Evolutionary conservation across 352 stramenopile species (phyloP).

Genomic region (Discostella stelligera): DNA sequence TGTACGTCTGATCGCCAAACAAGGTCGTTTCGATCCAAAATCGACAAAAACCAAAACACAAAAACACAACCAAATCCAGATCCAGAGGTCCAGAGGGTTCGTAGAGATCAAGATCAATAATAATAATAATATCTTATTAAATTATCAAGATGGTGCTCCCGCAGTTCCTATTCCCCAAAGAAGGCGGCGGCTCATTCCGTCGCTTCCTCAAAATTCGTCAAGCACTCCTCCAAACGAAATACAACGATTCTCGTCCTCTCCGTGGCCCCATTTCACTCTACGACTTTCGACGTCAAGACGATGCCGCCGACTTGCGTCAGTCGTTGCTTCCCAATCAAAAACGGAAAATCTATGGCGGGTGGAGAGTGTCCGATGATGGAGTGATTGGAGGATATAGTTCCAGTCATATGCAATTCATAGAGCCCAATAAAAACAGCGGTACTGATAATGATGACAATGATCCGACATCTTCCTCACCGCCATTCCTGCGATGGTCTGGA

Average conservation of each 20-base stretch:
- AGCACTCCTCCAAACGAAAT: slow-evolving; percentile 26
- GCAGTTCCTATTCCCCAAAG: slow-evolving; percentile 33
- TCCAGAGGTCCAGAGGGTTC: no score
- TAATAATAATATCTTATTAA: no score
- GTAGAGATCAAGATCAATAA: no score
- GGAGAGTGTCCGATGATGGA: slow-evolving; percentile 74
- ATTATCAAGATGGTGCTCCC: slow-evolving; percentile 27
- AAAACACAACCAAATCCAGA: no score
- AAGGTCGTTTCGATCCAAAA: no score
- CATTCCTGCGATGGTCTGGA: slow-evolving; percentile 76
- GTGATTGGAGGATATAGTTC: slow-evolving; percentile 75
- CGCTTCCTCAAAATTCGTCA: slow-evolving; percentile 34
- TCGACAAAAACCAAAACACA: no score
- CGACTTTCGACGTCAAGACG: slow-evolving; percentile 64
- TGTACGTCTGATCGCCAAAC: no score
- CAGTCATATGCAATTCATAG: slow-evolving; percentile 33
- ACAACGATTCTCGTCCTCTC: slow-evolving; percentile 29
- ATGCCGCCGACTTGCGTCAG: slow-evolving; percentile 63
- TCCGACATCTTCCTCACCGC: slow-evolving; percentile 4
- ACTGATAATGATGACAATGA: slow-evolving; percentile 17
- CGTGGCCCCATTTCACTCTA: slow-evolving; percentile 64
- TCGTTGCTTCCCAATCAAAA: slow-evolving; percentile 8
- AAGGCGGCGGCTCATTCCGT: slow-evolving; percentile 44
- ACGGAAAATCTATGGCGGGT: slow-evolving; percentile 39
- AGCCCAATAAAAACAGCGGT: not conserved